phyloP scores from a whole-genome alignment of 2,329 filamentous ascomycete species.

The Rutstroemia sp. region DNA sequence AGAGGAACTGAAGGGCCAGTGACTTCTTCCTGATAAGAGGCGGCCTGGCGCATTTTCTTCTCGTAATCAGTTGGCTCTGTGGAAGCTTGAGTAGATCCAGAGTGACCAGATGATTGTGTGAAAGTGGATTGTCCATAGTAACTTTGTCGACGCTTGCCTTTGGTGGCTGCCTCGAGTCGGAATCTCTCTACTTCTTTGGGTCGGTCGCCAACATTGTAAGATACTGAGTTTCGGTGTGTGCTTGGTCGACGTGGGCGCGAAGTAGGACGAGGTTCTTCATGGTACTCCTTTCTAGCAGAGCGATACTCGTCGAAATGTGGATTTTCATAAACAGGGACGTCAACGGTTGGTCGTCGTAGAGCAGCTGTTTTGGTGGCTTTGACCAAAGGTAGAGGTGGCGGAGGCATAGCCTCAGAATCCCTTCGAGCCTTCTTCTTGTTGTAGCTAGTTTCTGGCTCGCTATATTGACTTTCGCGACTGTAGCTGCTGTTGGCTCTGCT shows the following conservation, averaged over 20 bases:
- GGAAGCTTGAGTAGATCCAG: neutral
- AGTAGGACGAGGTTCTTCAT: neutral
- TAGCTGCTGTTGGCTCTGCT: conserved; percentile 2
- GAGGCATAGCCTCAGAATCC: conserved; percentile 24
- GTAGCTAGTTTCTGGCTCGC: conserved; percentile 1
- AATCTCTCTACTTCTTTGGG: conserved; percentile 11
- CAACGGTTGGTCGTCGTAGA: conserved; percentile 1
- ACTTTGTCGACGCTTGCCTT: conserved; percentile 21
- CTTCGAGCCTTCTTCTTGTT: conserved; percentile 9
- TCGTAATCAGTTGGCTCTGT: conserved; percentile 32
- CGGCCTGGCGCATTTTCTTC: conserved; percentile 38
- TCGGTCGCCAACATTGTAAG: conserved; percentile 21
- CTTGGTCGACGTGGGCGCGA: conserved; percentile 20
- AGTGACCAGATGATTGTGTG: no score
- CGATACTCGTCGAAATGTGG: neutral
- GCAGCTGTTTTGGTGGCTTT: neutral
- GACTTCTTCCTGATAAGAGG: conserved; percentile 47
- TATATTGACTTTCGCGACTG: conserved; percentile 8
- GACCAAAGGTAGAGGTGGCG: conserved; percentile 13
- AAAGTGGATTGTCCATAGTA: conserved; percentile 21
- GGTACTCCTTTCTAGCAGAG: neutral
- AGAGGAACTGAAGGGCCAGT: conserved; percentile 40
- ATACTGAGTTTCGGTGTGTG: conserved; percentile 21
- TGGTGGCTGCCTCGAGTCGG: conserved; percentile 22
- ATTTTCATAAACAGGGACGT: conserved; percentile 1